These are phyloP conservation scores for Lipomyces oligophaga DNA, from an alignment of 805 yeast species.

Conservation along the genomic window DNA sequence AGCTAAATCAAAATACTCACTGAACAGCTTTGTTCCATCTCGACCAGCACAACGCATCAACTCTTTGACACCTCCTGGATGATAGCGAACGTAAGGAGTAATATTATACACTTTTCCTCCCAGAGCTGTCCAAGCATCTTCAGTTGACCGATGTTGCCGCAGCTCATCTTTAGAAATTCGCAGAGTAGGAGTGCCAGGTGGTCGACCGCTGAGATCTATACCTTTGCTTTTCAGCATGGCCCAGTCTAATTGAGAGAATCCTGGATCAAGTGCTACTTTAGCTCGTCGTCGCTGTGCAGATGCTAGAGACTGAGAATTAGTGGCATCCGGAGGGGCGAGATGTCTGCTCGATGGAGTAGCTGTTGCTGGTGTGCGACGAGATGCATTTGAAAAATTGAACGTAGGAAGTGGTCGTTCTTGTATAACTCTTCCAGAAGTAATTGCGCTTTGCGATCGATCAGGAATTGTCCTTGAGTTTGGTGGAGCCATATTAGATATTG, in stretches of 20 bases:
- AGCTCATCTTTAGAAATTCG: constrained; percentile 52
- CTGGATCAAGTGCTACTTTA: constrained; percentile 68
- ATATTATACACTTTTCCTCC: constrained; percentile 79
- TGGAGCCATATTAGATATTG: neutral
- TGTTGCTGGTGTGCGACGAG: neutral
- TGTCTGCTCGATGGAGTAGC: neutral
- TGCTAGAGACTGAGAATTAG: neutral
- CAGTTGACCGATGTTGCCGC: constrained; percentile 50
- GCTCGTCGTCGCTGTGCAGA: constrained; percentile 34
- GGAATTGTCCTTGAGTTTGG: neutral
- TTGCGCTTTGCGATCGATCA: neutral
- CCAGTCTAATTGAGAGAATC: constrained; percentile 87
- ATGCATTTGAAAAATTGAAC: constrained; percentile 5
- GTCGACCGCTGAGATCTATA: constrained; percentile 44
- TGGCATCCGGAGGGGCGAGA: neutral
- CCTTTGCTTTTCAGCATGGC: constrained; percentile 54
- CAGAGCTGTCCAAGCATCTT: constrained; percentile 83
- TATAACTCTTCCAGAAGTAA: too few species aligned
- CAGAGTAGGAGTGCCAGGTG: constrained; percentile 21
- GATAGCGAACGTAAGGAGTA: constrained; percentile 78
- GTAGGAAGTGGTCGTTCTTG: constrained; percentile 17
- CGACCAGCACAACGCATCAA: constrained; percentile 74
- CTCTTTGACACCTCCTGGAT: constrained; percentile 88
- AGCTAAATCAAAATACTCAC: constrained; percentile 46
- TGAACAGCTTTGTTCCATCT: constrained; percentile 75